phyloP scores from a whole-genome alignment of 768 basidiomycete genomes.

The Leccinum uliginosum region DNA sequence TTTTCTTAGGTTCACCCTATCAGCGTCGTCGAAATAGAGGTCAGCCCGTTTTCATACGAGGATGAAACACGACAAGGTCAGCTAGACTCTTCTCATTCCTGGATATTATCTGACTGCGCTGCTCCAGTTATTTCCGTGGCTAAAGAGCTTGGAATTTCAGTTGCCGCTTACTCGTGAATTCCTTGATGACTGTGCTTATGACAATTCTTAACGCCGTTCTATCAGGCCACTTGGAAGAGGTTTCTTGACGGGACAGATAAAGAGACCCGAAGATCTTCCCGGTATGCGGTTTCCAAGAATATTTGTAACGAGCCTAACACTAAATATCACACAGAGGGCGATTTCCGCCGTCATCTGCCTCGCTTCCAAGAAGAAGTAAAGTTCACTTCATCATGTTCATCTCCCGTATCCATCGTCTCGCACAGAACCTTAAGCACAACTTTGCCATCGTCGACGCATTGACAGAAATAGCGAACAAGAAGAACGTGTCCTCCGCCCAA shows the following conservation, averaged over 20 bases:
- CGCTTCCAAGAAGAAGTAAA: conserved; percentile 43
- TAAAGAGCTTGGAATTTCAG: conserved; percentile 50
- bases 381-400: not conserved
- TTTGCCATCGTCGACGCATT: conserved; percentile 41
- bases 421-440: conserved; percentile 40
- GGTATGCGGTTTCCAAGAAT: conserved; percentile 8
- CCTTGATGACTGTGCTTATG: not conserved
- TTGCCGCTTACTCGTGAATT: conserved; percentile 58
- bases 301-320: not conserved
- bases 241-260: conserved; percentile 49
- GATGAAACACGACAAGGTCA: conserved; percentile 43
- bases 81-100: not conserved
- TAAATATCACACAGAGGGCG: conserved; percentile 31
- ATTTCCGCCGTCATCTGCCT: conserved; percentile 35
- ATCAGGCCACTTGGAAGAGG: conserved; percentile 51
- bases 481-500: conserved; percentile 40
- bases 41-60: conserved; percentile 59
- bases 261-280: conserved; percentile 33
- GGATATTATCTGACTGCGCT: not conserved
- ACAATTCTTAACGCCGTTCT: not conserved
- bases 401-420: not conserved
- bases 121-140: conserved; percentile 46
- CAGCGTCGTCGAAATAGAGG: conserved; percentile 61
- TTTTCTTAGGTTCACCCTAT: conserved; percentile 46
- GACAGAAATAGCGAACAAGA: conserved; percentile 37